Evolutionary conservation across 1,139 yeast genomes (phyloP), one percentile per base, ranked within the genome.

Genomic region (Sporopachydermia cereana): DNA sequence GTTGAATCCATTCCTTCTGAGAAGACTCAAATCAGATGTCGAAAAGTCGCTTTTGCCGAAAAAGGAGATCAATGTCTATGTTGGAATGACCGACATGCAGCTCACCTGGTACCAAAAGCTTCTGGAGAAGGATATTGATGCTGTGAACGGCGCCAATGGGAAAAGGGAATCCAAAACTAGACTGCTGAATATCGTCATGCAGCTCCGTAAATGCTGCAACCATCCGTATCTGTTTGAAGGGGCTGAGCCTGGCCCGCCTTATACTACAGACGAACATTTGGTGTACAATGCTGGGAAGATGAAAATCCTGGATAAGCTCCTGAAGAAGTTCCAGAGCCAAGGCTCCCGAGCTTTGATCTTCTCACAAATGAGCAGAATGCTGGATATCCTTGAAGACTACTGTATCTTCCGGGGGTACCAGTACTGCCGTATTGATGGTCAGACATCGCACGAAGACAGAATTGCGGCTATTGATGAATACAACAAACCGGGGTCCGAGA

Each of bases 161-260:
- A 81, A 81, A 54, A 72, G 78, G 50, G 93, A 83, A 59, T 75
- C 82, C 22, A 83, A 82, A 55, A 82, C 91, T 1, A 67, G 91
- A 55, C 67, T 83, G 48, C 66, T 83, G 47, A 83, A 83, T 57
- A 82, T 83, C 54, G 91, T 82, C 24, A 83, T 83, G 93, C 93
- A 83, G 61, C 68, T 83, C 56, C 70, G 93, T 57, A 83, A 83
- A 58, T 83, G 91, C 59, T 83, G 91, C 62, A 83, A 83, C 56
- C 93, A 83, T 62, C 91, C 93, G 3, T 83, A 83, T 57, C 62
- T 83, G 43, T 83, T 83, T 56, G 93, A 83, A 59, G 91, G 93
- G 23, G 91, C 91, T 1, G 93, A 83, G 58, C 93, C 91, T 0
- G 93, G 93, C 4, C 93, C 93, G 23, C 91, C 93, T 20, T 83